These are phyloP conservation scores for Emiliania huxleyi DNA, from an alignment of 78 protist genomes.

Conservation along the genomic window DNA sequence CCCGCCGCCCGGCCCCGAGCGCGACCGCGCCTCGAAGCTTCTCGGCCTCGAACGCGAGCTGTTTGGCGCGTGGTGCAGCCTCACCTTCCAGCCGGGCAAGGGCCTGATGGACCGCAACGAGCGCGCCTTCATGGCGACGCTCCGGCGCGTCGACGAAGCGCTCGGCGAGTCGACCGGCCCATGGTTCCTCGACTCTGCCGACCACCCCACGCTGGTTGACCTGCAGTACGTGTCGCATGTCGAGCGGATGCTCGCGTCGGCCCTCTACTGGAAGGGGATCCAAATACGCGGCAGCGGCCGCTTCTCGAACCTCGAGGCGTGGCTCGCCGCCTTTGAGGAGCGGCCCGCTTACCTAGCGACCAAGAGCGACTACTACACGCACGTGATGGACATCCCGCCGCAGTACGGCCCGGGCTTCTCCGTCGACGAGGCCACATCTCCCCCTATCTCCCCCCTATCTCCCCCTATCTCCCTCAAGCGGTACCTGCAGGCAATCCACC, in stretches of 20 bases:
- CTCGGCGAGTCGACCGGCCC: neutral
- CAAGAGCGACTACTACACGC: conserved; percentile 53
- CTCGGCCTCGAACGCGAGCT: conserved; percentile 14
- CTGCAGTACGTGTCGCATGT: conserved; percentile 52
- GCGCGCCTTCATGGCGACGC: neutral
- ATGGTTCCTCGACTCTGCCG: conserved; percentile 54
- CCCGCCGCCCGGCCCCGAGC: neutral
- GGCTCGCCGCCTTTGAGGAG: conserved; percentile 50
- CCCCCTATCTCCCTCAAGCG: too few species aligned
- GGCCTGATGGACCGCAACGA: neutral
- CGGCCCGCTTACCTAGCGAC: conserved; percentile 30
- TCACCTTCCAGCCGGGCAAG: neutral
- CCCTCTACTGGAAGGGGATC: conserved; percentile 15
- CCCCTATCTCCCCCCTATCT: too few species aligned
- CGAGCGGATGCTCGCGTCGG: conserved; percentile 46
- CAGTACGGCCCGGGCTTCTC: conserved; percentile 29
- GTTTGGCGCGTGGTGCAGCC: conserved; percentile 32
- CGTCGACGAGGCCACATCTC: neutral
- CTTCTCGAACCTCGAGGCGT: neutral
- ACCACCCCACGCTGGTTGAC: conserved; percentile 43
- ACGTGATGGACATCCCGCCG: conserved; percentile 43
- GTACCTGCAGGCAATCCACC: too few species aligned
- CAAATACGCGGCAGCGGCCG: neutral
- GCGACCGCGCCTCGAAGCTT: neutral
- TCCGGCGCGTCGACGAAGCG: neutral